These are phyloP conservation scores for Turritis glabra DNA, from an alignment of 345 rosid species.

Conservation along the genomic window DNA sequence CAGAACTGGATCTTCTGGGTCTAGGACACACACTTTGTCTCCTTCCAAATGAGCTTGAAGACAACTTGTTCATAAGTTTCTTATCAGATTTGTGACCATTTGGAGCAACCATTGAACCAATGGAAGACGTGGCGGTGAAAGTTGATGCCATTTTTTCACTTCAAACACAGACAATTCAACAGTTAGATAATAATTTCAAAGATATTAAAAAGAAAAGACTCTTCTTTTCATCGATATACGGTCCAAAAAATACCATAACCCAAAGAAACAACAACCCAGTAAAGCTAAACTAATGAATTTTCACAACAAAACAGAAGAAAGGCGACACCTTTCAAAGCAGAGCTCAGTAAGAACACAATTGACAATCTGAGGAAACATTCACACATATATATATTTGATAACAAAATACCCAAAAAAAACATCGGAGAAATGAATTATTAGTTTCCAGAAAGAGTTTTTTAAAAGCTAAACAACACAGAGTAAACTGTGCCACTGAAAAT, in stretches of 20 bases:
- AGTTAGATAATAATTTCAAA: too few relatives aligned
- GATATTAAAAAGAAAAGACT: too few relatives aligned
- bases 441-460: neutral
- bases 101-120: slow-evolving; percentile 67
- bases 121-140: slow-evolving; percentile 70
- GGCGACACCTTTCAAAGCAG: neutral
- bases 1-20: slow-evolving; percentile 46
- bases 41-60: slow-evolving; percentile 58
- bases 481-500: neutral
- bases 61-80: slow-evolving; percentile 58
- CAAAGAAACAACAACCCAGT: neutral
- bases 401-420: neutral
- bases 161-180: slow-evolving; percentile 25
- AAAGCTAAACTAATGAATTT: neutral
- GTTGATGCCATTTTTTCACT: slow-evolving; percentile 67
- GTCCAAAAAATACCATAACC: neutral
- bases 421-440: neutral
- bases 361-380: neutral
- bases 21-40: slow-evolving; percentile 52
- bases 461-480: neutral
- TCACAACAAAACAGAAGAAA: slow-evolving; percentile 12
- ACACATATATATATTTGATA: neutral
- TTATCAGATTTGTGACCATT: slow-evolving; percentile 54
- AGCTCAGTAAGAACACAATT: neutral
- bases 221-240: neutral